A percentile compares a stretch with the other conserved stretches of the same genome.
Evolutionary conservation across 23 red algal genomes (phyloP).

Genomic region (Pyropia yezoensis): DNA sequence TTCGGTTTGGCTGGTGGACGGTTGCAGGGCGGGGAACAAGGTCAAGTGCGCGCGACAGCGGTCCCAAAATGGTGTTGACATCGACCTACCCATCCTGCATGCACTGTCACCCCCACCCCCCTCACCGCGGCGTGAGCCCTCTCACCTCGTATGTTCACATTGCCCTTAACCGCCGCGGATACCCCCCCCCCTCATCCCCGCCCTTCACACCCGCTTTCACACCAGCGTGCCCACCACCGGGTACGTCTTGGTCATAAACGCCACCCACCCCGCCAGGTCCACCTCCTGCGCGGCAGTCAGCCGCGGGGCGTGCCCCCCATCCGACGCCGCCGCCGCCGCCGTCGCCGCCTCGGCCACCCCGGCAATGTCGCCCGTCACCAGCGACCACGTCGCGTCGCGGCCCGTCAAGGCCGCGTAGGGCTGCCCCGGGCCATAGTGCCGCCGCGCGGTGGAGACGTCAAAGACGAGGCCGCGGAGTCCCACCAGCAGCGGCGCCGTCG

Average conservation of each 20-base stretch:
- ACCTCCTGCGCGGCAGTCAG: conserved; percentile 29
- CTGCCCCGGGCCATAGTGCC: conserved; percentile 74
- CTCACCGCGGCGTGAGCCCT: no score
- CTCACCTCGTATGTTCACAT: no score
- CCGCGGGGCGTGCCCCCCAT: no score
- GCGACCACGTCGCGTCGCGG: conserved; percentile 61
- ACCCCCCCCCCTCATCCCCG: no score
- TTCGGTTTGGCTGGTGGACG: no score
- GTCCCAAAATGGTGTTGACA: no score
- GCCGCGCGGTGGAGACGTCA: conserved; percentile 70
- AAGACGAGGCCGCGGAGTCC: conserved; percentile 52
- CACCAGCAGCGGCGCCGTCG: conserved; percentile 34
- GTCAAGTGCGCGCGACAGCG: no score
- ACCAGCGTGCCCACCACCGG: conserved; percentile 45
- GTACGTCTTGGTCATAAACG: conserved; percentile 72
- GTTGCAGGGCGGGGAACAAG: no score
- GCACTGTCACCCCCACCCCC: no score
- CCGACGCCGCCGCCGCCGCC: neutral
- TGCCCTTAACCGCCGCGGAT: no score
- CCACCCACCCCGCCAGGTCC: conserved; percentile 55
- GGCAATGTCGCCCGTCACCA: conserved; percentile 66
- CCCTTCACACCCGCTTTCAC: no score
- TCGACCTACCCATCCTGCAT: no score
- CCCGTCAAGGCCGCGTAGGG: conserved; percentile 81
- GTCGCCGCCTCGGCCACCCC: conserved; percentile 8